Base-by-base conservation (phyloP, 1,284 basidiomycete genomes). In the Chalciporus sp. region DNA sequence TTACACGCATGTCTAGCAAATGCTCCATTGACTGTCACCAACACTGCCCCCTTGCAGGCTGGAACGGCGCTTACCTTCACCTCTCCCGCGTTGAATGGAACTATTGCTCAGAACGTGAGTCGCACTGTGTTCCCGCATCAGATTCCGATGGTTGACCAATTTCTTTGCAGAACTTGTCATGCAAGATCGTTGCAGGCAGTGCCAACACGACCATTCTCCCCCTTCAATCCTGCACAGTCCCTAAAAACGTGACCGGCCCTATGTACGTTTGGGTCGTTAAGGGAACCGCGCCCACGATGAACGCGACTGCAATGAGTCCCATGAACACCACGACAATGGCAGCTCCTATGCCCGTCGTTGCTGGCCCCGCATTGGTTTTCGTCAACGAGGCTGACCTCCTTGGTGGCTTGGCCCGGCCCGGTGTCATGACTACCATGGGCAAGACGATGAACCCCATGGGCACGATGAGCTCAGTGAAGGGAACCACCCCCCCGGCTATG, bases 161-260 rank as follows among this genome's bases (percentile, higher is more conserved):
- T 14, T 2, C 37, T 28, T 31, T 12, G 39, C 28, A 88, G 86
- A 68, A 66, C 51, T 66, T 90, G 31, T 83, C 78, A 72, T 93
- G 91, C 72, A 86, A 92, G 72, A 89, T 92, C 83, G 73, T 92
- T 59, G 62, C 84, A 51, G 90, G 88, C 37, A 85, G 86, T 35
- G 60, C 73, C n/a, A 70, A 83, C 47, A 69, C 70, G 62, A 75
- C 88, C 3, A 74, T 89, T 63, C 75, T 90, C 39, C 84, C 88
- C 5, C 67, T 88, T 61, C 62, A 71, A 60, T 58, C 77, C 52
- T 92, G 90, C 62, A 70, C 79, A 55, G 83, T 91, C 11, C 90
- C 88, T 26, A 43, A 61, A 1, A 80, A 79, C 50, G 72, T 90
- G 68, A 83, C 86, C 65, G 88, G 88, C 39, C 85, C 86, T 58